phyloP scores from a whole-genome alignment of 768 basidiomycete species.

The Piloderma croceum region DNA sequence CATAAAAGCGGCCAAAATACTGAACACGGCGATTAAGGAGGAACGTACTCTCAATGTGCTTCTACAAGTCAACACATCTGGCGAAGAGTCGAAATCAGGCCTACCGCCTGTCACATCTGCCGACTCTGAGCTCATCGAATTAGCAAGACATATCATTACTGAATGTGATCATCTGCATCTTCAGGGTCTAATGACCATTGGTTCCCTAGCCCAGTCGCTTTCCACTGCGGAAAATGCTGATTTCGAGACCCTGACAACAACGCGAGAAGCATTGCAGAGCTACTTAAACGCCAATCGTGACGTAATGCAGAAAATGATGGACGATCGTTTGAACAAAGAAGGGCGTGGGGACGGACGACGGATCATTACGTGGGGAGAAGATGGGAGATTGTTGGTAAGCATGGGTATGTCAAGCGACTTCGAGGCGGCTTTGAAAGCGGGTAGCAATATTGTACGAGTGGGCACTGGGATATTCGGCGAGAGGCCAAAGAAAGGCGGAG shows the following conservation, averaged over 20 bases:
- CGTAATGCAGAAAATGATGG: conserved; percentile 13
- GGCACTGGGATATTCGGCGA: conserved; percentile 88
- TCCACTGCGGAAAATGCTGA: conserved; percentile 54
- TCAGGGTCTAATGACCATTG: conserved; percentile 95
- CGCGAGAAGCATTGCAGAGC: conserved; percentile 51
- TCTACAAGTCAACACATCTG: conserved; percentile 92
- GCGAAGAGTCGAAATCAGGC: conserved; percentile 89
- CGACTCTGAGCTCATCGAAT: conserved; percentile 49
- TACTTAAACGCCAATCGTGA: conserved; percentile 32
- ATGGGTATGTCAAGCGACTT: conserved; percentile 99
- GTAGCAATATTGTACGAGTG: conserved; percentile 84
- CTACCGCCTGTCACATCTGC: conserved; percentile 49
- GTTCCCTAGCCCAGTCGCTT: conserved; percentile 70
- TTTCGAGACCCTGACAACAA: conserved; percentile 64
- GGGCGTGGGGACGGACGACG: background rate
- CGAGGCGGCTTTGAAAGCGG: conserved; percentile 75
- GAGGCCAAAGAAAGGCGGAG: conserved; percentile 48
- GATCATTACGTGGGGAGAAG: conserved; percentile 58
- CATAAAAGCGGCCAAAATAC: conserved; percentile 68
- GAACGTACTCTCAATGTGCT: conserved; percentile 72
- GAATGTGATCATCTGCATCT: conserved; percentile 72
- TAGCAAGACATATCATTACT: conserved; percentile 66
- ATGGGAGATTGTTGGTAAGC: conserved; percentile 56
- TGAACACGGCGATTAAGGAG: conserved; percentile 64
- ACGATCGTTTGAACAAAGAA: background rate